Base-by-base conservation (phyloP, 2,329 filamentous ascomycete genomes). In the Fusarium sp. region DNA sequence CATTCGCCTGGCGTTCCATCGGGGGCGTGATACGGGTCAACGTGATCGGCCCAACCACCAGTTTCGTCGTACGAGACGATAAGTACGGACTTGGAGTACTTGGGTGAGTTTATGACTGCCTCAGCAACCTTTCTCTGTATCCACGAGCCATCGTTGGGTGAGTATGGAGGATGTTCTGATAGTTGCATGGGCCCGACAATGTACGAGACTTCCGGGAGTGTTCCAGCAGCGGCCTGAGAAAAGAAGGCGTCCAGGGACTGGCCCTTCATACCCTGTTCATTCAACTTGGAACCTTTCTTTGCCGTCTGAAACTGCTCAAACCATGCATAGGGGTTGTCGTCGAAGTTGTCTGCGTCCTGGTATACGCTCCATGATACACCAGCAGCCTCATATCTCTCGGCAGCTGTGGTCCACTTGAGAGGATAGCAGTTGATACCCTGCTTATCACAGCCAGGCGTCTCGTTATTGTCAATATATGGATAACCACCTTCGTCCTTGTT, bases 401-500 rank as follows among this genome's bases (percentile, higher is more conserved):
- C 61, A 14, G 50, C 61, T 12, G 61, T 63, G 0, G 43, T n/a
- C 61, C 61, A 63, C 12, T 63, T 63, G 1, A 63, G 58, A 7
- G 61, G 61, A 2, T 49, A 63, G 6, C 61, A 63, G 4, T 63
- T 63, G 3, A 63, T 63, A 0, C 58, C 61, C 1, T 57, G 18
- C 1, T 14, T 63, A 3, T 63, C 61, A 23, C 61, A 63, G 0
- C 61, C 61, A 3, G 61, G 61, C 2, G 61, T 57, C n/a, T 63
- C 61, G 6, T 63, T 63, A 4, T 63, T 63, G 1, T 63, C 61
- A 4, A 63, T 63, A 21, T 63, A 63, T 0, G 61, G 61, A 25
- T 71, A 71, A 6, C 68, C 68, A 3, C 68, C 67, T 3, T 71
- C 64, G 14, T 61, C 54, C 7, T 70, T 58, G 4, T 11, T 48